Percentiles rank a stretch among this genome's conserved stretches.
Conservation (phyloP, 805 yeast genomes). For the Candida glaebosa region DNA sequence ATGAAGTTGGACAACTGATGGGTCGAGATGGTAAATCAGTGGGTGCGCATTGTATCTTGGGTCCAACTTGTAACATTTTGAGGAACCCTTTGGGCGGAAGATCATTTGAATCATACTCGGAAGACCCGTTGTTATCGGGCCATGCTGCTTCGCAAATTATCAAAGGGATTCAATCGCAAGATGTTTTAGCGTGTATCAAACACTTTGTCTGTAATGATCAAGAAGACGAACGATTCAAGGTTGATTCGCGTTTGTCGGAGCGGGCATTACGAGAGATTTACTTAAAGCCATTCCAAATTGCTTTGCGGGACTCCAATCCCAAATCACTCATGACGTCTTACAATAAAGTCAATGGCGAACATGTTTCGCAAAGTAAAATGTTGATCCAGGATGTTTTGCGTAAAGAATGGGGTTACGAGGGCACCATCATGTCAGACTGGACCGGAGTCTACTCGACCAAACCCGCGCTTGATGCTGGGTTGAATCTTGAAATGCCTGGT, state of each 20-base stretch:
- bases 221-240: constrained; percentile 51
- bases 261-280: constrained; percentile 66
- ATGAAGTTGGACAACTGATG: constrained; percentile 49
- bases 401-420: constrained; percentile 56
- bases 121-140: constrained; percentile 53
- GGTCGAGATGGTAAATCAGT: constrained; percentile 53
- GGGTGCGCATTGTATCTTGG: constrained; percentile 40
- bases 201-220: constrained; percentile 63
- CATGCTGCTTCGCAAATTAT: constrained; percentile 46
- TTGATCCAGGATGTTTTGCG: constrained; percentile 46
- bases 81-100: constrained; percentile 64
- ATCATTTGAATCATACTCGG: constrained; percentile 59
- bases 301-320: constrained; percentile 51
- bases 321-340: constrained; percentile 58
- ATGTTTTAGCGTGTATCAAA: constrained; percentile 55
- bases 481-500: constrained; percentile 70
- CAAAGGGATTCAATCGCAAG: constrained; percentile 51
- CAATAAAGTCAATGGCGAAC: constrained; percentile 62
- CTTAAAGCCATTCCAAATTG: constrained; percentile 60
- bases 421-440: constrained; percentile 63
- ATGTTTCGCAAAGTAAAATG: constrained; percentile 44
- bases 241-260: constrained; percentile 48
- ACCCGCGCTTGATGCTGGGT: constrained; percentile 48
- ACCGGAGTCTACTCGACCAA: constrained; percentile 50
- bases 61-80: constrained; percentile 48